Percentiles rank a stretch among this genome's conserved stretches.
Evolutionary conservation across 2,329 filamentous ascomycete genomes (phyloP).

Genomic region (Nectriaceae sp.): DNA sequence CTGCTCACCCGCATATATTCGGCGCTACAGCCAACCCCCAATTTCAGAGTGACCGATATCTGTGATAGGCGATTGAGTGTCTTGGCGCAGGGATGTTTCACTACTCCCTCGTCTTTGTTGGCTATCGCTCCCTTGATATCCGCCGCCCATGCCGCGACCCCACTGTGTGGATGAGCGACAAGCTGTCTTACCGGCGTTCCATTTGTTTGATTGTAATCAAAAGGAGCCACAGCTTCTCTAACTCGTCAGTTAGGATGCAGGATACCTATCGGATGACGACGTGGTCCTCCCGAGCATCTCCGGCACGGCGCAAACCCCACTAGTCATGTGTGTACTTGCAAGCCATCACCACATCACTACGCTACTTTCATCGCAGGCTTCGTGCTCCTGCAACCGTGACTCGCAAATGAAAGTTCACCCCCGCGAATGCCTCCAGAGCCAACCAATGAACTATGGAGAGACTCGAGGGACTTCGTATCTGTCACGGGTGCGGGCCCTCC

Average conservation of each 20-base stretch:
- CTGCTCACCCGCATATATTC: conserved; percentile 7
- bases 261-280: too few species aligned
- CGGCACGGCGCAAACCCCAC: not conserved
- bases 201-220: not conserved
- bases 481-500: conserved; percentile 16
- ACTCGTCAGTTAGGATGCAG: too few species aligned
- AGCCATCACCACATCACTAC: conserved; percentile 21
- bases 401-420: conserved; percentile 14
- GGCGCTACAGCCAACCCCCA: not conserved
- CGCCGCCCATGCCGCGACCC: conserved; percentile 12
- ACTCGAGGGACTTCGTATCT: conserved; percentile 17
- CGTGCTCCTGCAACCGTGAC: conserved; percentile 7
- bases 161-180: conserved; percentile 6
- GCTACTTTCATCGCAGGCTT: conserved; percentile 8
- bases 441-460: conserved; percentile 12
- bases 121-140: conserved; percentile 12
- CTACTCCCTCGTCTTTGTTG: conserved; percentile 3
- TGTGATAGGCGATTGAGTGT: too few species aligned
- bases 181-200: conserved; percentile 1
- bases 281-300: too few species aligned
- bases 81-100: conserved; percentile 3
- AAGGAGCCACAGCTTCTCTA: too few species aligned
- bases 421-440: conserved; percentile 17
- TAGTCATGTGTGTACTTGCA: conserved; percentile 19
- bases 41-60: not conserved